Conservation (phyloP, 306 rosid species). For the Cajanus cajan region DNA sequence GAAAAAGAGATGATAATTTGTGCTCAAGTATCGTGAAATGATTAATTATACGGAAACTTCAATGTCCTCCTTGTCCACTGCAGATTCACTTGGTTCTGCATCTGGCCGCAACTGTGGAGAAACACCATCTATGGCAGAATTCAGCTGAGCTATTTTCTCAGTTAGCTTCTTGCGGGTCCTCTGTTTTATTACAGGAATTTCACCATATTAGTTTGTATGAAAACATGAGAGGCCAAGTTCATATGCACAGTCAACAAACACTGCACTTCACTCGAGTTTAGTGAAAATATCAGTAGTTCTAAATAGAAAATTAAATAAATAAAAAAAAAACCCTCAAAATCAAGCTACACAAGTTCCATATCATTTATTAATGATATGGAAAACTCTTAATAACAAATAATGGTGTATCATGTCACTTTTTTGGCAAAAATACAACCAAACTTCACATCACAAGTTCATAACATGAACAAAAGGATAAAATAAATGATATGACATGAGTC, state of each 20-base stretch:
- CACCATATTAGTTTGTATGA: neutral
- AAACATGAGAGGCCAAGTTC: neutral
- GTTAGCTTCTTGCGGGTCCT: slow-evolving; percentile 52
- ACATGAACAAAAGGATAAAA: too few species aligned
- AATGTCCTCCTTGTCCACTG: slow-evolving; percentile 41
- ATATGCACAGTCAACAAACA: neutral
- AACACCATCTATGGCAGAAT: slow-evolving; percentile 57
- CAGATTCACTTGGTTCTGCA: slow-evolving; percentile 31
- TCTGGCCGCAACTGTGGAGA: slow-evolving; percentile 42
- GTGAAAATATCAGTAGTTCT: neutral
- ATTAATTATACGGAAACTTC: slow-evolving; percentile 36
- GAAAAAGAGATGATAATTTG: neutral
- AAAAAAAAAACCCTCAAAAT: neutral
- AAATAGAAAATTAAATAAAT: neutral
- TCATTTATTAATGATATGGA: neutral
- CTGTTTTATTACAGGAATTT: slow-evolving; percentile 31
- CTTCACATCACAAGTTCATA: neutral
- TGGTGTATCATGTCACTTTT: neutral
- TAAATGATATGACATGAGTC: neutral
- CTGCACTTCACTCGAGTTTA: neutral
- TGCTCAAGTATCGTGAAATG: neutral
- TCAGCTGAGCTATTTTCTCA: slow-evolving; percentile 60
- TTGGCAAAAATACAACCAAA: neutral
- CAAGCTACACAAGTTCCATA: neutral
- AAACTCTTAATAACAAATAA: neutral